Conservation (phyloP, 1,284 basidiomycete species). For the Fistulinella staudtii region DNA sequence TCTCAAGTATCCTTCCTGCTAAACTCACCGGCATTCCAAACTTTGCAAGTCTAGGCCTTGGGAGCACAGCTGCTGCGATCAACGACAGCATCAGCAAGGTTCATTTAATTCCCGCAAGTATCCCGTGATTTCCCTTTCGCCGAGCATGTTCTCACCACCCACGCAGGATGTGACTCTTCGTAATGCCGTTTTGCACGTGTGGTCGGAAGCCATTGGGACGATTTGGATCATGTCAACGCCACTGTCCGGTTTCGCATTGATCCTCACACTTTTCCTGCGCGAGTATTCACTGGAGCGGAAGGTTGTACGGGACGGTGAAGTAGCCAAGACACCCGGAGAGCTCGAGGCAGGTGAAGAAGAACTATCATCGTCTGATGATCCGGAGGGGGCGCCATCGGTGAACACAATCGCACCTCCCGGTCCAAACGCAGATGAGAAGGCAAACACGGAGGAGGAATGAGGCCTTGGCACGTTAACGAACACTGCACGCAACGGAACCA, state of each 20-base stretch:
- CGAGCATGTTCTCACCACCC: neutral
- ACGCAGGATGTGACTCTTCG: conserved; percentile 46
- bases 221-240: conserved; percentile 75
- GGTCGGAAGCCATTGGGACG: conserved; percentile 60
- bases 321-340: conserved; percentile 18
- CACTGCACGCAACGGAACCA: too few species aligned
- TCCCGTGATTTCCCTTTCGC: neutral
- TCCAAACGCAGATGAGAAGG: too few species aligned
- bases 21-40: conserved; percentile 49
- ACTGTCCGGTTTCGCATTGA: conserved; percentile 51
- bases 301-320: conserved; percentile 41
- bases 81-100: conserved; percentile 53
- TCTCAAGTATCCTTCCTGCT: conserved; percentile 53
- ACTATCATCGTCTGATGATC: neutral
- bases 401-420: conserved; percentile 1
- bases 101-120: conserved; percentile 48
- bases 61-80: conserved; percentile 52
- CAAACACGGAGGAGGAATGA: too few species aligned
- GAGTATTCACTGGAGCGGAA: conserved; percentile 62
- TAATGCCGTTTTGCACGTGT: conserved; percentile 60
- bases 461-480: too few species aligned
- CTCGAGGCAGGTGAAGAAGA: conserved; percentile 6
- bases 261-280: conserved; percentile 57
- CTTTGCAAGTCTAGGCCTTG: conserved; percentile 33
- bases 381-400: conserved; percentile 8